These are phyloP conservation scores for Colletotrichum viniferum DNA, from an alignment of 2,329 filamentous ascomycete genomes.

Conservation along the genomic window DNA sequence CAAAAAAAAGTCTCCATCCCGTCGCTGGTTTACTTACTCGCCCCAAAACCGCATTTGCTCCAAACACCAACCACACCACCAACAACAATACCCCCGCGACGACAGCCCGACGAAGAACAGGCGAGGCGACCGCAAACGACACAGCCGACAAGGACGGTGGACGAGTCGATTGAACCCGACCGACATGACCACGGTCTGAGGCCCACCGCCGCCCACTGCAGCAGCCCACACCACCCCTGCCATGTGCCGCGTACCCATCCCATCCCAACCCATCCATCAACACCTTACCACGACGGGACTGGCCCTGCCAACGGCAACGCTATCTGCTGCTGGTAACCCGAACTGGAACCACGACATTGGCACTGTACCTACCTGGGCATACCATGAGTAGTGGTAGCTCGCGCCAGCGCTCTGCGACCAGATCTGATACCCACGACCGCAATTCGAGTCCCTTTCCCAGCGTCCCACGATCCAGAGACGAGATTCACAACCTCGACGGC, in stretches of 20 bases:
- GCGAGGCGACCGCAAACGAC: not conserved
- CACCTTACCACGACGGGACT: conserved; percentile 16
- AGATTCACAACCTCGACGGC: conserved; percentile 24
- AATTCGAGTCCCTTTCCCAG: conserved; percentile 14
- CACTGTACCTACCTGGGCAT: conserved; percentile 1
- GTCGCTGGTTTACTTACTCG: not conserved
- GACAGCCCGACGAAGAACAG: not conserved
- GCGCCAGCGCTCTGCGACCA: conserved; percentile 22
- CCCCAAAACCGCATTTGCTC: not conserved
- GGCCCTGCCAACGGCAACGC: not conserved
- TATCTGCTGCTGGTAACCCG: not conserved
- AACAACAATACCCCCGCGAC: not conserved
- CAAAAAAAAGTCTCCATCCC: not conserved
- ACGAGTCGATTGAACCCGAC: not conserved
- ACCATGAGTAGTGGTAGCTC: conserved; percentile 23
- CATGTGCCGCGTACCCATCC: conserved; percentile 21
- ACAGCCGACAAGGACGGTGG: not conserved
- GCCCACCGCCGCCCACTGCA: not conserved
- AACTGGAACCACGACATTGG: not conserved
- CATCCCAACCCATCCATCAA: not conserved
- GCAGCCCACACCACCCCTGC: conserved; percentile 18
- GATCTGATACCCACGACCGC: conserved; percentile 22
- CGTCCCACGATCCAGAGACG: conserved; percentile 20
- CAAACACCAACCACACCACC: not conserved
- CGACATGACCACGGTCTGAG: conserved; percentile 14